Base-by-base conservation (phyloP, 163 green algal genomes). In the Chlorella variabilis region DNA sequence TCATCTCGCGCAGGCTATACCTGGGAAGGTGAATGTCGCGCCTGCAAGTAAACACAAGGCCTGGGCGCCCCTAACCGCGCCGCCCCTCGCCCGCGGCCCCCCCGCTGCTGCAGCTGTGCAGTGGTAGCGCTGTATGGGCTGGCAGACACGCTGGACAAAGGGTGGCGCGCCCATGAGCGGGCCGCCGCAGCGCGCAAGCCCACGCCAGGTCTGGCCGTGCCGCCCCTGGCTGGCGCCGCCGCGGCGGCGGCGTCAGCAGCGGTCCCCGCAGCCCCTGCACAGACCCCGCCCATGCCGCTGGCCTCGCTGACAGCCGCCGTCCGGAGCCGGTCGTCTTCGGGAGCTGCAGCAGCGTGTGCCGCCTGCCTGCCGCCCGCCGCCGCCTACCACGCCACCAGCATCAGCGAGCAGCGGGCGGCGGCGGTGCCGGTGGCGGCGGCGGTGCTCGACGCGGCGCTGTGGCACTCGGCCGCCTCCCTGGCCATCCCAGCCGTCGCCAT, bases 381-480 rank as follows among this genome's bases (percentile, higher is more conserved):
- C 34, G 21, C 4, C 77, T 31, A 21, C 39, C 25, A 68, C 18
- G 51, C 51, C 11, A 29, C 33, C 68, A 80, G 65, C 31, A 63
- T 21, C 29, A 29, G 11, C 23, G 75, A 74, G 75, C 20, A 36
- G 45, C 48, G 25, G 9, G 6, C 48, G 0, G 23, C 56, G 49
- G 42, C 58, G 20, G 61, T 56, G 45, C 69, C 79, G 4, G 79
- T 84, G 61, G 61, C 79, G 9, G 68, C 68, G 0, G 70, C 65
- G 4, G 68, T 84, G 36, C 27, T 61, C 1, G 79, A 84, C 48
- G 42, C 79, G 0, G 51, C 70, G 27, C 45, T 84, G 3, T 84
- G 77, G 51, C 79, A 84, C 62, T 5, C 38, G 25, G 38, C 49
- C 27, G 79, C 79, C 27, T 84, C 79, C 6, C 62, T 84, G 17